Conservation (phyloP, 768 basidiomycete species). For the Gloeostereum incarnatum region DNA sequence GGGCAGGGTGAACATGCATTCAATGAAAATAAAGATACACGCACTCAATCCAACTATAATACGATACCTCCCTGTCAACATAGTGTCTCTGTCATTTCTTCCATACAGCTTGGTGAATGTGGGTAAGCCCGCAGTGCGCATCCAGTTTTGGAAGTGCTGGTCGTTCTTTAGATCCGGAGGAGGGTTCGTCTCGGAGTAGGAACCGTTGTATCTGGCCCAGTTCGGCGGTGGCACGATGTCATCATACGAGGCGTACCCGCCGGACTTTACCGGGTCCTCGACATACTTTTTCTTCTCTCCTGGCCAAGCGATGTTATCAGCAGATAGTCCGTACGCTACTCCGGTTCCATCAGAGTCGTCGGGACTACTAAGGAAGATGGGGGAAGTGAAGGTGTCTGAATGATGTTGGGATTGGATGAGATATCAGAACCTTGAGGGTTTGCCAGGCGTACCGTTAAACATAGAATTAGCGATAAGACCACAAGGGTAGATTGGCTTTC, state of each 20-base stretch:
- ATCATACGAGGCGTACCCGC: conserved; percentile 46
- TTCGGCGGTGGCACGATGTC: conserved; percentile 89
- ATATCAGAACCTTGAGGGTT: background rate
- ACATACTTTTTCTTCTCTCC: conserved; percentile 91
- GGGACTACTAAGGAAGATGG: conserved; percentile 44
- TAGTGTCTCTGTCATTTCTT: conserved; percentile 71
- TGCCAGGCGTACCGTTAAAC: conserved; percentile 69
- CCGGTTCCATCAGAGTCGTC: conserved; percentile 28
- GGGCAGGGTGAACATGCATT: conserved; percentile 4
- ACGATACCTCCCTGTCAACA: conserved; percentile 67
- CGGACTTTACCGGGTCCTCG: conserved; percentile 31
- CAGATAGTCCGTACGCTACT: conserved; percentile 64
- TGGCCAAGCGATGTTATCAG: conserved; percentile 87
- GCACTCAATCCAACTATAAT: conserved; percentile 75
- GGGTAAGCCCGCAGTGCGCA: conserved; percentile 94
- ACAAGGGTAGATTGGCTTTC: conserved; percentile 80
- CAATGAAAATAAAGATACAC: conserved; percentile 28
- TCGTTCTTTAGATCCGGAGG: conserved; percentile 69
- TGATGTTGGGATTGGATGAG: conserved; percentile 2
- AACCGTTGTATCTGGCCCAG: conserved; percentile 73
- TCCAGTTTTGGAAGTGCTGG: conserved; percentile 99
- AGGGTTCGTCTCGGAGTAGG: conserved; percentile 58
- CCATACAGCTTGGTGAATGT: conserved; percentile 96
- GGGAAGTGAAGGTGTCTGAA: conserved; percentile 71
- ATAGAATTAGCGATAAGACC: conserved; percentile 95